These are phyloP conservation scores for Camelina hispida DNA, from an alignment of 345 rosid genomes.

Conservation along the genomic window DNA sequence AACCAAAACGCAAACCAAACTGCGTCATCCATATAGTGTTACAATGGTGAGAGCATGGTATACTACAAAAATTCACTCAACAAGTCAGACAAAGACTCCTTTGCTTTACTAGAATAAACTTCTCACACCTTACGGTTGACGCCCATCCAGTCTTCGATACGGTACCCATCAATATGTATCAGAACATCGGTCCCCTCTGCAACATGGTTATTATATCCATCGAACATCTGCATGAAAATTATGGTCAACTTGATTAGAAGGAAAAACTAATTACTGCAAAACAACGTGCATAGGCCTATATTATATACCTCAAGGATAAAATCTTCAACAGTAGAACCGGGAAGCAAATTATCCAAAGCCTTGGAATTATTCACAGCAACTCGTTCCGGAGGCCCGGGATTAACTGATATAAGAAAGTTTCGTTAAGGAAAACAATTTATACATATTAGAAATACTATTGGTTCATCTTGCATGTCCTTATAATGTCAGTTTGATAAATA, in stretches of 20 bases:
- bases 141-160: slow-evolving; percentile 45
- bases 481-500: background rate
- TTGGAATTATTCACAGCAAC: slow-evolving; percentile 40
- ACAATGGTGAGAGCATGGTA: background rate
- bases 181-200: slow-evolving; percentile 51
- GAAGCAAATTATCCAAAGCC: slow-evolving; percentile 48
- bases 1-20: slow-evolving; percentile 20
- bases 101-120: background rate
- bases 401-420: slow-evolving; percentile 46
- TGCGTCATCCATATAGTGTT: slow-evolving; percentile 13
- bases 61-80: background rate
- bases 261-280: slow-evolving; percentile 20
- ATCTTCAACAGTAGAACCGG: slow-evolving; percentile 52
- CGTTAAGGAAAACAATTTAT: background rate
- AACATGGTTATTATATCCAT: slow-evolving; percentile 59
- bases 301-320: slow-evolving; percentile 62
- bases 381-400: slow-evolving; percentile 53
- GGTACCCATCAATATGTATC: slow-evolving; percentile 54
- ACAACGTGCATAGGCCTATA: background rate
- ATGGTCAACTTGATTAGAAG: slow-evolving; percentile 3
- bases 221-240: slow-evolving; percentile 55
- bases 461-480: background rate
- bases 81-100: background rate
- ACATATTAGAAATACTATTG: background rate
- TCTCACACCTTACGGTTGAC: slow-evolving; percentile 51